Base-by-base conservation (phyloP, 805 yeast species). In the Metschnikowia cerradonensis region DNA sequence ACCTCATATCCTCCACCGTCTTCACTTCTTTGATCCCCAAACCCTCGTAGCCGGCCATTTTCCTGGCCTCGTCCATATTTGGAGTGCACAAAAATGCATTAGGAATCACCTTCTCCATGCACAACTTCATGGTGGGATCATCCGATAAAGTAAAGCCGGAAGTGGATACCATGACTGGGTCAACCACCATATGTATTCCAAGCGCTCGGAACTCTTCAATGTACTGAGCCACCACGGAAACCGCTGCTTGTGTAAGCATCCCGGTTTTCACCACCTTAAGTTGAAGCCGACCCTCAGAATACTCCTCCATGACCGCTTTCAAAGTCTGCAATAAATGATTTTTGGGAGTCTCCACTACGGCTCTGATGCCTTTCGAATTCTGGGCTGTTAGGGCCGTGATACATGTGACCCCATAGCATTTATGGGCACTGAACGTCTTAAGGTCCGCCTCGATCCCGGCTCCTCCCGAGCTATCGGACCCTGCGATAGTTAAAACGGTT, bases 361-460 rank as follows among this genome's bases (percentile, higher is more conserved):
- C 79, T 79, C 26, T 79, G 68, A 73, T 73, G 11, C 67, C 65
- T 35, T 50, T 61, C 5, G 88, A 84, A 60, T 90, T 88, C 61
- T 90, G 96, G 6, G 90, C 86, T 0, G 96, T 89, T 52, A 90
- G 67, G 2, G 90, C 91, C 7, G 90, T 79, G 41, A 88, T 82
- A 59, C 90, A 85, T 0, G 91, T 86, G 65, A 84, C 67, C 0
- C 88, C 96, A 60, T 83, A 87, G 46, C 89, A 89, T 14, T 81
- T 80, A 59, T 86, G 88, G 1, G 87, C 86, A 3, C 86, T 75
- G 49, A 89, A 78, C 0, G 96, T 83, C 67, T 90, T 90, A 36
- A 89, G 63, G 63, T 89, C 96, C 0, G 96, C 96, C 65, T 89
- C 96, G 45, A 89, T 83, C 2, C 96, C 96, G 2, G 96, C 96